Base-by-base conservation (phyloP, 768 basidiomycete genomes). In the Lactarius sanguifluus region DNA sequence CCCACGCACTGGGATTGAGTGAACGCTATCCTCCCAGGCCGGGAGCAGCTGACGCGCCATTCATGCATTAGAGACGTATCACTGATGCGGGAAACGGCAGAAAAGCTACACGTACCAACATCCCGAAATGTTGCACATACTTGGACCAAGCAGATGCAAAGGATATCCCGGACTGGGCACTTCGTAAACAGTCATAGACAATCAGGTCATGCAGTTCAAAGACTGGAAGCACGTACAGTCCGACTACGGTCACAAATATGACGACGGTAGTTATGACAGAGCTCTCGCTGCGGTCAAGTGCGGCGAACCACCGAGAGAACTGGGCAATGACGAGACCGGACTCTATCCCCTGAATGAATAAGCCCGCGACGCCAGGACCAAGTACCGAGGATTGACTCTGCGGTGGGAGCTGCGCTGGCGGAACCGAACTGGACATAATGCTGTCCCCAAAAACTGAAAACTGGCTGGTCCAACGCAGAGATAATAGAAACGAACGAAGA, bases 261-360 rank as follows among this genome's bases (percentile, higher is more conserved):
- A 67, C 32, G 23, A 59, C 2, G 15, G 18, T 12, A 12, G 47
- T 23, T 15, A 66, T 10, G 23, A 34, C 38, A 4, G 8, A 4
- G 16, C 30, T 41, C 4, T 66, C 65, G 3, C 50, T 34, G 10
- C 65, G 61, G 28, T 62, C 60, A 10, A 54, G 20, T 5, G 60
- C 23, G 15, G 56, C 30, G 32, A 57, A 62, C 65, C 65, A 66
- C 13, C 47, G 65, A 40, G 45, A 62, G 56, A 66, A 47, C 20
- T 66, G 65, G 1, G 56, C n/a, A 3, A 66, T 13, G 9, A 66
- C 61, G 36, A 66, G 65, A 36, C 65, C 65, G 1, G 56, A 50
- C 16, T n/a, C 28, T 8, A 66, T 5, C 25, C 65, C 65, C 34
- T 66, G 55, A 4, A 58, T 20, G 18, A 66, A 62, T 2, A 66